phyloP scores from a whole-genome alignment of 1,139 yeast genomes.

The Pichia sp. region DNA sequence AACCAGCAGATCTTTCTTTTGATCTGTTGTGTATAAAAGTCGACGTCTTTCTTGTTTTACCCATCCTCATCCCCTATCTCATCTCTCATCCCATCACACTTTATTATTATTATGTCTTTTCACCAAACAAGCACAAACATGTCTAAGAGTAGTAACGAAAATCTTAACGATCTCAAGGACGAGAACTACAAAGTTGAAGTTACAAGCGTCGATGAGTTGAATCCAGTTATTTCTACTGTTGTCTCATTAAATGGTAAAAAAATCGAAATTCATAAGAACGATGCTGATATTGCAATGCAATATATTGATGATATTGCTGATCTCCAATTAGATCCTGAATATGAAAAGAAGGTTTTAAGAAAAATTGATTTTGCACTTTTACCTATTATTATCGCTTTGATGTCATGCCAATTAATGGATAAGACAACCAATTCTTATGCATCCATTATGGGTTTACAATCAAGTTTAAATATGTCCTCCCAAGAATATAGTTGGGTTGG shows the following conservation, averaged over 20 bases:
- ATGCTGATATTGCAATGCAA: constrained; percentile 19
- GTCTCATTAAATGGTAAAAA: constrained; percentile 14
- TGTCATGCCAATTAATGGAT: constrained; percentile 62
- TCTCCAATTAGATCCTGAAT: constrained; percentile 12
- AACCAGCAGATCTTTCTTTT: too few species aligned
- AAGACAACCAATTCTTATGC: constrained; percentile 60
- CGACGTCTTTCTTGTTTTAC: too few species aligned
- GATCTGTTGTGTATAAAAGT: too few species aligned
- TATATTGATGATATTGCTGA: constrained; percentile 22
- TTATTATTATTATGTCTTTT: too few species aligned
- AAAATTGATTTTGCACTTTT: constrained; percentile 53
- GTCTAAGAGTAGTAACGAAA: not conserved
- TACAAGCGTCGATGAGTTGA: constrained; percentile 1
- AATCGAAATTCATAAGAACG: constrained; percentile 12
- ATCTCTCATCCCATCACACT: too few species aligned
- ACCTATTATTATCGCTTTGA: constrained; percentile 52
- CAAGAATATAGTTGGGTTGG: constrained; percentile 29
- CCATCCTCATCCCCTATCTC: too few species aligned
- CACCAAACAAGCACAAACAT: not conserved
- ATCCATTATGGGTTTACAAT: constrained; percentile 43
- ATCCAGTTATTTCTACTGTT: constrained; percentile 18
- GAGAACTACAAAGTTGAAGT: constrained; percentile 1
- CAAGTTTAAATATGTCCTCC: constrained; percentile 46
- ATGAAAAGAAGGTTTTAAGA: constrained; percentile 31
- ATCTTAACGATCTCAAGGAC: constrained; percentile 2